A percentile compares a stretch with the other conserved stretches of the same genome.
These are phyloP conservation scores for Exsudoporus floridanus DNA, from an alignment of 1,284 basidiomycete species.

Conservation along the genomic window DNA sequence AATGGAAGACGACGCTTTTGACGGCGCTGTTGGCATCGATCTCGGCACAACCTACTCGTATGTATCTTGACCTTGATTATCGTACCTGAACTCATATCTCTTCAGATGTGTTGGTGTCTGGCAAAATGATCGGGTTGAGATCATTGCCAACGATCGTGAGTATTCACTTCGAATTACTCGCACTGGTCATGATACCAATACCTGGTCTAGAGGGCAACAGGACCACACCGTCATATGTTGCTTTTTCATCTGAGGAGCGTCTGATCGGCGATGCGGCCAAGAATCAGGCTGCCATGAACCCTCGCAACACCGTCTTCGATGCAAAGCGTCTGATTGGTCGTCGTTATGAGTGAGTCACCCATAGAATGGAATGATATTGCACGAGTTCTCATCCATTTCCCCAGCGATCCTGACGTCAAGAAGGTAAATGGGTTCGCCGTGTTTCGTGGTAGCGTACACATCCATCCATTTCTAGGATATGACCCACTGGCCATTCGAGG, in stretches of 20 bases:
- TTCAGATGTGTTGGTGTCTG: conserved; percentile 91
- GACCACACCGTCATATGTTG: conserved; percentile 98
- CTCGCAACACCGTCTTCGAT: conserved; percentile 94
- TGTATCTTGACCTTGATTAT: conserved; percentile 32
- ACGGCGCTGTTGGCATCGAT: conserved; percentile 96
- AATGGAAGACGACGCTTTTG: conserved; percentile 86
- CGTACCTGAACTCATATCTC: conserved; percentile 19
- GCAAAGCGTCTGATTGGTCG: conserved; percentile 98
- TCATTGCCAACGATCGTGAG: conserved; percentile 95
- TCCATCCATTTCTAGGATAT: conserved; percentile 58
- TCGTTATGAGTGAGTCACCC: conserved; percentile 76
- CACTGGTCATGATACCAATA: conserved; percentile 5
- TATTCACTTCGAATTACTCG: conserved; percentile 18
- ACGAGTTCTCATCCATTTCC: conserved; percentile 14
- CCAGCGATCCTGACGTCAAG: conserved; percentile 82
- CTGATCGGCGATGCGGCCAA: conserved; percentile 99
- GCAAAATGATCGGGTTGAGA: conserved; percentile 99
- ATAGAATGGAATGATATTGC: background rate
- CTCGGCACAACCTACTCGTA: conserved; percentile 90
- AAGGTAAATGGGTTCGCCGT: conserved; percentile 49
- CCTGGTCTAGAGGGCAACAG: conserved; percentile 86
- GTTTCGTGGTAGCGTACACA: background rate
- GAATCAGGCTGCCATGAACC: conserved; percentile 97
- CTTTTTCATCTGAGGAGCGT: conserved; percentile 97
- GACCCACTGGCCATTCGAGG: conserved; percentile 93